These are phyloP conservation scores for Thymus mandschuricus DNA, from an alignment of 257 asterid genomes.

Conservation along the genomic window DNA sequence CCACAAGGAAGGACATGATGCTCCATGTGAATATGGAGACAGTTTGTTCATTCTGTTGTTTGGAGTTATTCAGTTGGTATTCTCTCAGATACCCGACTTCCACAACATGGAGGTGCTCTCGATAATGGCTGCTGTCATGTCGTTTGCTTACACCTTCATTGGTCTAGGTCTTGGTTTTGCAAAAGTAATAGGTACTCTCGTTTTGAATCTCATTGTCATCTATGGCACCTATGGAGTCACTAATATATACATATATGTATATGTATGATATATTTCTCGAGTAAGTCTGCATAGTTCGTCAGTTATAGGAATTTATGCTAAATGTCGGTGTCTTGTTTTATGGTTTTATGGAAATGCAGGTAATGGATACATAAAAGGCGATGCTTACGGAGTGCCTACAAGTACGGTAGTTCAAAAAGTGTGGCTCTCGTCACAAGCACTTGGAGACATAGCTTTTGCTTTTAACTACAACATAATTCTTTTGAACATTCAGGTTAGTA, in stretches of 20 bases:
- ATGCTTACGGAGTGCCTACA: conserved; percentile 36
- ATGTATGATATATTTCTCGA: too few species aligned
- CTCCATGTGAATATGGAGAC: conserved; percentile 53
- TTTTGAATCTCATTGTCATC: too few species aligned
- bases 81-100: conserved; percentile 69
- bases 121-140: conserved; percentile 57
- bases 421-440: conserved; percentile 50
- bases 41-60: conserved; percentile 52
- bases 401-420: conserved; percentile 39
- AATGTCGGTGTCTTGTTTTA: neutral
- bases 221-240: neutral
- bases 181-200: conserved; percentile 47
- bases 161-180: conserved; percentile 57
- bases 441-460: conserved; percentile 66
- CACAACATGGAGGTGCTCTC: conserved; percentile 64
- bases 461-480: conserved; percentile 55
- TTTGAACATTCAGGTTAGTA: conserved; percentile 50
- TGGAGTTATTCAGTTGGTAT: conserved; percentile 55
- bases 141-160: conserved; percentile 58
- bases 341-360: conserved; percentile 31
- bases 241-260: neutral
- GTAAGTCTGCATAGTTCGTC: neutral
- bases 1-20: conserved; percentile 58
- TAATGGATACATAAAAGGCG: conserved; percentile 47
- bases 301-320: neutral